A percentile compares a stretch with the other conserved stretches of the same genome.
Conservation (phyloP, 495 filamentous ascomycete species). For the Talaromyces nanjingensis region DNA sequence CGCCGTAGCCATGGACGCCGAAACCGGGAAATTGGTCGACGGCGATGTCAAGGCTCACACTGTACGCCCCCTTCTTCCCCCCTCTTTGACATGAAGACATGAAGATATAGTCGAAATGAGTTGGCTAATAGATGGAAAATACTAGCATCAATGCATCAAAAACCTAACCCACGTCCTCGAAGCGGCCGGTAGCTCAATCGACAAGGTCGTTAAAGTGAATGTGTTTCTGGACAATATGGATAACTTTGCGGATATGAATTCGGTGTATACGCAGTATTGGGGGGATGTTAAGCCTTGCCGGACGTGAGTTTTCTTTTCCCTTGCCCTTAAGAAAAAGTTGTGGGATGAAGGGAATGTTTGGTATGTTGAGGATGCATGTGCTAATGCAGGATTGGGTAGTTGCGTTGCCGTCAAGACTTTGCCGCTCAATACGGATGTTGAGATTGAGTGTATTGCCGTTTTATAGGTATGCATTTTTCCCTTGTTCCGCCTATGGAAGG, state of each 20-base stretch:
- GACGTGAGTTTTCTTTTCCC: slow-evolving; percentile 31
- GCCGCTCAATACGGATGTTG: slow-evolving; percentile 60
- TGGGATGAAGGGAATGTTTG: neutral
- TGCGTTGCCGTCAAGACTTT: slow-evolving; percentile 63
- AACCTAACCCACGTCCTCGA: slow-evolving; percentile 61
- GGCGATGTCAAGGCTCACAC: slow-evolving; percentile 45
- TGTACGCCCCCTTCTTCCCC: slow-evolving; percentile 19
- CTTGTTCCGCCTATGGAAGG: too few relatives aligned
- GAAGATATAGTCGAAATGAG: too few relatives aligned
- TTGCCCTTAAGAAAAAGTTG: neutral
- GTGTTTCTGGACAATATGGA: slow-evolving; percentile 66
- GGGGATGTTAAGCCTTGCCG: slow-evolving; percentile 52
- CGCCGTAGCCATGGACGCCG: slow-evolving; percentile 37
- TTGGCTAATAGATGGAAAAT: neutral
- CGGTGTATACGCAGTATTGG: slow-evolving; percentile 51
- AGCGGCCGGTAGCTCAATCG: slow-evolving; percentile 53
- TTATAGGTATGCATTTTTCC: slow-evolving; percentile 17
- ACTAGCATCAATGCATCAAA: slow-evolving; percentile 42
- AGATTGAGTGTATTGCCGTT: slow-evolving; percentile 64
- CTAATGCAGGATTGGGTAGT: slow-evolving; percentile 9
- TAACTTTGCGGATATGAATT: slow-evolving; percentile 61
- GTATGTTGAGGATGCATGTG: too few relatives aligned
- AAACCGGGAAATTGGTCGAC: slow-evolving; percentile 35
- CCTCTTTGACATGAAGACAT: too few relatives aligned
- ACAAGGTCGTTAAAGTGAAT: slow-evolving; percentile 63